A percentile compares a stretch with the other conserved stretches of the same genome.
phyloP scores from a whole-genome alignment of 108 stramenopile genomes.

The Nitzschia inconspicua region DNA sequence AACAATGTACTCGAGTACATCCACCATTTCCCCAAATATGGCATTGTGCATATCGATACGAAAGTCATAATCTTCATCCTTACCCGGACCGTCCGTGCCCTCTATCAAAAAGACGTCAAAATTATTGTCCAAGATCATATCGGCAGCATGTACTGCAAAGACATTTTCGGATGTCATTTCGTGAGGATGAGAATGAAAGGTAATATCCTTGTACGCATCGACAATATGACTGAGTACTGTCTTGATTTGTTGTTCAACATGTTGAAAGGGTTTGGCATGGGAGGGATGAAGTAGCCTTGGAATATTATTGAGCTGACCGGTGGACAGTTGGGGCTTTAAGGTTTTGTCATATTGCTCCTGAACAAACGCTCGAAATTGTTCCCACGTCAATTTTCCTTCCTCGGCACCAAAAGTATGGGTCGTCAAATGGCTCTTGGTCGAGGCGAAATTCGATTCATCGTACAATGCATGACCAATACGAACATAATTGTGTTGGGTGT shows the following conservation, averaged over 20 bases:
- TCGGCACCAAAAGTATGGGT: conserved; percentile 3
- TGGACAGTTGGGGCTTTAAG: neutral
- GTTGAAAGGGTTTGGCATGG: conserved; percentile 15
- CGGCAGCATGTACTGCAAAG: neutral
- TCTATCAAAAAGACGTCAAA: conserved; percentile 9
- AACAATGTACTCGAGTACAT: neutral
- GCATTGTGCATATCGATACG: conserved; percentile 5
- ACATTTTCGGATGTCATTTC: conserved; percentile 1
- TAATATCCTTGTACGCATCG: neutral
- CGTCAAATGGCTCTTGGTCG: neutral
- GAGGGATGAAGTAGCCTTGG: too few relatives aligned
- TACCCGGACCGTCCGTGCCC: neutral
- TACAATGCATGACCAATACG: conserved; percentile 20
- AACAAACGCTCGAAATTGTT: conserved; percentile 1
- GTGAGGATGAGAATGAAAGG: neutral
- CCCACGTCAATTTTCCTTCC: conserved; percentile 7
- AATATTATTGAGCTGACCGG: too few relatives aligned
- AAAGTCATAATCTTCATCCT: conserved; percentile 10
- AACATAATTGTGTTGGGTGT: conserved; percentile 23
- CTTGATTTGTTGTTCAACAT: conserved; percentile 32
- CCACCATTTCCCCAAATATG: neutral
- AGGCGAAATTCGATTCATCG: conserved; percentile 16
- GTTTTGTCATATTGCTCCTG: neutral
- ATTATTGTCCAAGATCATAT: conserved; percentile 13
- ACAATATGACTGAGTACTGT: conserved; percentile 1